Conservation (phyloP, 164 flowering plant species). For the Buxus sempervirens region DNA sequence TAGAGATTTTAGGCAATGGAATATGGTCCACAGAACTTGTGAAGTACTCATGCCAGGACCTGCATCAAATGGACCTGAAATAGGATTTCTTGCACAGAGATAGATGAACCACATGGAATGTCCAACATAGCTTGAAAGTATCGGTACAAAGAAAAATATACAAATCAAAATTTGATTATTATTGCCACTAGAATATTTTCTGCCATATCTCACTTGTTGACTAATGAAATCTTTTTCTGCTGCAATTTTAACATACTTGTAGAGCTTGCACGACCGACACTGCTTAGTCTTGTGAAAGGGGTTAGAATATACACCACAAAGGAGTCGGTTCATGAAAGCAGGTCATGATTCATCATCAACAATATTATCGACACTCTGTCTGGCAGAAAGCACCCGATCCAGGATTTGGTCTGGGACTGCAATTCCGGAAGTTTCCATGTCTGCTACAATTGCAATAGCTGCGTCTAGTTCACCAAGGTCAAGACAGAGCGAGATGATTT, state of each 20-base stretch:
- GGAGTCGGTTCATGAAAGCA: neutral
- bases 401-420: conserved; percentile 66
- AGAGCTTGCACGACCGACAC: neutral
- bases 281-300: neutral
- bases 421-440: conserved; percentile 84
- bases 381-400: conserved; percentile 78
- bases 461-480: conserved; percentile 91
- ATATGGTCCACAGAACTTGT: too few species aligned
- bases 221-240: neutral
- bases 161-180: neutral
- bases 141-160: neutral
- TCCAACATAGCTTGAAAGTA: neutral
- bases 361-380: conserved; percentile 32
- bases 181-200: neutral
- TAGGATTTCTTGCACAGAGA: neutral
- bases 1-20: too few species aligned
- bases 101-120: neutral
- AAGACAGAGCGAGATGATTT: conserved; percentile 72
- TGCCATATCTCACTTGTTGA: neutral
- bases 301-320: neutral
- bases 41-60: neutral
- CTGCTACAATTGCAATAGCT: conserved; percentile 88
- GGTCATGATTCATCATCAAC: conserved; percentile 20
- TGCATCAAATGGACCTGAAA: neutral
- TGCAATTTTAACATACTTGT: neutral